phyloP scores from a whole-genome alignment of 768 basidiomycete species.

The Amanita thiersii region DNA sequence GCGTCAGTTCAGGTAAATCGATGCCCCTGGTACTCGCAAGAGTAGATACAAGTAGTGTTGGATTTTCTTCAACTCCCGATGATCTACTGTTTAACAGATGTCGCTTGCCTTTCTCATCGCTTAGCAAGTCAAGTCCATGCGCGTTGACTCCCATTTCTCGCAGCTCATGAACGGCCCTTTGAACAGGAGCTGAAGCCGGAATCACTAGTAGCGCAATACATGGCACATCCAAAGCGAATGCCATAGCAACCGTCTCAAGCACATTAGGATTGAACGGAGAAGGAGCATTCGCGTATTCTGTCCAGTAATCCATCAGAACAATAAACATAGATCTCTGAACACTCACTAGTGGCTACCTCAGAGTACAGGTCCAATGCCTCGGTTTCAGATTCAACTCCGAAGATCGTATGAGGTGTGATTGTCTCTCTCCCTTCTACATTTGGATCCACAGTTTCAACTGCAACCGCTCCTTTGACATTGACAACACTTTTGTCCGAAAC shows the following conservation, averaged over 20 bases:
- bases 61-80: conserved; percentile 33
- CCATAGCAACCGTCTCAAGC: conserved; percentile 62
- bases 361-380: conserved; percentile 13
- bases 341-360: conserved; percentile 17
- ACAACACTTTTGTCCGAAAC: conserved; percentile 46
- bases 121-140: conserved; percentile 45
- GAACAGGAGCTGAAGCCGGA: conserved; percentile 52
- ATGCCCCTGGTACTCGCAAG: conserved; percentile 65
- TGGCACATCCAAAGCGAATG: conserved; percentile 69
- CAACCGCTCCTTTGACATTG: conserved; percentile 47
- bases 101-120: conserved; percentile 30
- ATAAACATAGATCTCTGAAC: conserved; percentile 6
- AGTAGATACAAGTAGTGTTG: conserved; percentile 61
- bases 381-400: conserved; percentile 10
- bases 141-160: conserved; percentile 61
- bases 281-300: conserved; percentile 37
- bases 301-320: conserved; percentile 9
- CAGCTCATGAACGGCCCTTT: conserved; percentile 57
- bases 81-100: conserved; percentile 32
- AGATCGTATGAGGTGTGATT: conserved; percentile 14
- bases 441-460: conserved; percentile 15
- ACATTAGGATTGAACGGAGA: conserved; percentile 48
- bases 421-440: conserved; percentile 13
- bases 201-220: conserved; percentile 60
- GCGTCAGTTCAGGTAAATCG: conserved; percentile 62